Evolutionary conservation across 306 rosid species (phyloP).

Genomic region (Pterocarpus santalinus): DNA sequence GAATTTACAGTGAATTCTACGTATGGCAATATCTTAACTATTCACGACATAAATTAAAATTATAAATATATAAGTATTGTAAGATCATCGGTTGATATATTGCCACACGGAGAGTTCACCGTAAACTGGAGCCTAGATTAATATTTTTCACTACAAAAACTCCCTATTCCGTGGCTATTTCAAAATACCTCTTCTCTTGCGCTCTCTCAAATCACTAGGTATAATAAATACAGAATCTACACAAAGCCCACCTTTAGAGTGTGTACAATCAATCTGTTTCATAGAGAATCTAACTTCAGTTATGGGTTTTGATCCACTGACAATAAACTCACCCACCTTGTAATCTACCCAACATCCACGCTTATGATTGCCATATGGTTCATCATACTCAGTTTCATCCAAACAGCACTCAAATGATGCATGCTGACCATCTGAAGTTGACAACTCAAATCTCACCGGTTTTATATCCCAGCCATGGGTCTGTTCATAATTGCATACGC

Average conservation of each 20-base stretch:
- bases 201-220: slow-evolving; percentile 74
- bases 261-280: slow-evolving; percentile 98
- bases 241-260: slow-evolving; percentile 94
- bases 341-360: slow-evolving; percentile 92
- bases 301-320: slow-evolving; percentile 63
- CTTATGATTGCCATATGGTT: slow-evolving; percentile 67
- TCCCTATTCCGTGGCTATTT: slow-evolving; percentile 52
- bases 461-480: slow-evolving; percentile 94
- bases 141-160: neutral
- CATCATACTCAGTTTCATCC: slow-evolving; percentile 67
- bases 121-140: no score
- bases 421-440: slow-evolving; percentile 79
- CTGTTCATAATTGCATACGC: slow-evolving; percentile 82
- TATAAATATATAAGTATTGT: no score
- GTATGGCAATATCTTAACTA: no score
- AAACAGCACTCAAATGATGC: slow-evolving; percentile 71
- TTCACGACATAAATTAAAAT: no score
- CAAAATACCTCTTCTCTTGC: slow-evolving; percentile 57
- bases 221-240: slow-evolving; percentile 89
- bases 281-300: slow-evolving; percentile 86
- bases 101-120: no score
- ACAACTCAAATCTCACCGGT: slow-evolving; percentile 79
- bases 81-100: no score
- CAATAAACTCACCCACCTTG: slow-evolving; percentile 95
- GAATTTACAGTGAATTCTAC: no score